A percentile compares a stretch with the other conserved stretches of the same genome.
Evolutionary conservation across 2,329 filamentous ascomycete genomes (phyloP).

Genomic region (Aspergillus sp.): DNA sequence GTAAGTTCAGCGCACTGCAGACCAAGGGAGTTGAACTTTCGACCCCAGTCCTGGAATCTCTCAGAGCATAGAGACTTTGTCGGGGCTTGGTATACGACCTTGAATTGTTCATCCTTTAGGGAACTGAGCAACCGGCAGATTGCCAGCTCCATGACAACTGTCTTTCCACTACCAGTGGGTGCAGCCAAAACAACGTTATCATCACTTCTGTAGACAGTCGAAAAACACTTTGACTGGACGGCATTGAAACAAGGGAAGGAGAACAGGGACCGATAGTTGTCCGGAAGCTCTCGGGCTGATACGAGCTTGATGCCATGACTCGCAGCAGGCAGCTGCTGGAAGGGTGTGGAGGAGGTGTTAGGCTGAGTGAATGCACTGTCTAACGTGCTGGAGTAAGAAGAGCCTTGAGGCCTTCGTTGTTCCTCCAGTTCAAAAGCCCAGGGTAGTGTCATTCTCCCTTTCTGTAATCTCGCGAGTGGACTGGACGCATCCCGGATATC

Average conservation of each 20-base stretch:
- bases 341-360: constrained; percentile 13
- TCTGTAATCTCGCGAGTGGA: constrained; percentile 34
- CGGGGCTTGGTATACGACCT: constrained; percentile 83
- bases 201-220: constrained; percentile 65
- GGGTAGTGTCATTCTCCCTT: constrained; percentile 12
- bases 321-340: constrained; percentile 35
- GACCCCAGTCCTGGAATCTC: constrained; percentile 74
- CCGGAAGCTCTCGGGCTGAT: constrained; percentile 65
- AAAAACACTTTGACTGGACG: constrained; percentile 79
- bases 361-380: not conserved
- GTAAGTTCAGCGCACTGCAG: constrained; percentile 77
- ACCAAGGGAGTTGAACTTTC: constrained; percentile 71
- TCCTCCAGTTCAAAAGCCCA: not conserved
- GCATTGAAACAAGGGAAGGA: constrained; percentile 78
- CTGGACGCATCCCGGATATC: constrained; percentile 33
- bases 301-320: constrained; percentile 66
- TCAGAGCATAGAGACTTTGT: constrained; percentile 84
- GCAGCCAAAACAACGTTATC: constrained; percentile 81
- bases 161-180: constrained; percentile 86
- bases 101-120: constrained; percentile 66
- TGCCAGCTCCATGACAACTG: constrained; percentile 77
- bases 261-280: constrained; percentile 72
- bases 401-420: not conserved
- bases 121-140: constrained; percentile 72
- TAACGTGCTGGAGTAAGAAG: not conserved